A percentile compares a stretch with the other conserved stretches of the same genome.
These are phyloP conservation scores for Cordyceps cateniannulata DNA, from an alignment of 2,329 filamentous ascomycete species.

Conservation along the genomic window DNA sequence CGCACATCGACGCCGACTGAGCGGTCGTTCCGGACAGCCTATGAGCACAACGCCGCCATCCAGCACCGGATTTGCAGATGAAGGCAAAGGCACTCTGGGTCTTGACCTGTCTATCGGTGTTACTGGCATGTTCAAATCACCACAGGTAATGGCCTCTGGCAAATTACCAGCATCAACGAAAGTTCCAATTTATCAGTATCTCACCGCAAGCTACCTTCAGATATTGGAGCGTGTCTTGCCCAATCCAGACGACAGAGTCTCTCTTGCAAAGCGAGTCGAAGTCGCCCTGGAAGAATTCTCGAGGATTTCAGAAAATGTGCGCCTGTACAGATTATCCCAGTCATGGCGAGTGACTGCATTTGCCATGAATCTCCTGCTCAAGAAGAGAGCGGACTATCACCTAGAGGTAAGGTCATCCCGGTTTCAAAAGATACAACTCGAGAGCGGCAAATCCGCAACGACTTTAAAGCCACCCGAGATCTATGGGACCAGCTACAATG, in stretches of 20 bases:
- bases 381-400: conserved; percentile 51
- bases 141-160: conserved; percentile 58
- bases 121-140: conserved; percentile 50
- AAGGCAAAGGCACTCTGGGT: conserved; percentile 37
- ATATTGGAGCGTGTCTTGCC: conserved; percentile 45
- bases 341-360: conserved; percentile 58
- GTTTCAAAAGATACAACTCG: conserved; percentile 28
- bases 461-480: conserved; percentile 22
- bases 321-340: conserved; percentile 54
- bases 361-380: conserved; percentile 47
- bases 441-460: conserved; percentile 23
- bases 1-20: conserved; percentile 36
- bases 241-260: conserved; percentile 25
- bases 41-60: conserved; percentile 48
- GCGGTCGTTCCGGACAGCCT: conserved; percentile 34
- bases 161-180: conserved; percentile 46
- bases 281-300: conserved; percentile 52
- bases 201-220: conserved; percentile 51
- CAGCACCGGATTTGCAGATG: conserved; percentile 23
- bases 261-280: conserved; percentile 41
- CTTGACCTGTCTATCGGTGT: conserved; percentile 53
- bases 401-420: conserved; percentile 41
- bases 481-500: conserved; percentile 22
- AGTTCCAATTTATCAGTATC: conserved; percentile 48
- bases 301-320: conserved; percentile 47